A percentile compares a stretch with the other conserved stretches of the same genome.
Conservation (phyloP, 2,329 filamentous ascomycete genomes). For the Stachybotrys chlorohalonatus region DNA sequence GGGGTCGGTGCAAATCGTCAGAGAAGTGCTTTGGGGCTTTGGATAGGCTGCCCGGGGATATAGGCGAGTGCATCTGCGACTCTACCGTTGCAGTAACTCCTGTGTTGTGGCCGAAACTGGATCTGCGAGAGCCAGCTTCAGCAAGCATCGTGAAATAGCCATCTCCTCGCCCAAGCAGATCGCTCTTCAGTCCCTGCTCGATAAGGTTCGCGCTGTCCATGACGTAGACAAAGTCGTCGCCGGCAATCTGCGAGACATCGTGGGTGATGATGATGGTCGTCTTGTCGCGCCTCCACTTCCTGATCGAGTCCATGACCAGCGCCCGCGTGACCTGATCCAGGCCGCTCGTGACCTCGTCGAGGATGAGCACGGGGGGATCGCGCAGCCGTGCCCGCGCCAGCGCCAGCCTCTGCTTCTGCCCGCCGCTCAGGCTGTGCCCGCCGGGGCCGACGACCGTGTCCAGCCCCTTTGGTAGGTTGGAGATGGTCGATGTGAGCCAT, state of each 20-base stretch:
- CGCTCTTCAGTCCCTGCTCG: conserved; percentile 55
- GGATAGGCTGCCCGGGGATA: neutral
- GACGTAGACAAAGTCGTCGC: conserved; percentile 71
- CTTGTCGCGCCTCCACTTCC: conserved; percentile 67
- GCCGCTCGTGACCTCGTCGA: conserved; percentile 84
- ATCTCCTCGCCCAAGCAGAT: conserved; percentile 35
- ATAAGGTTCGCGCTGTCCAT: conserved; percentile 61
- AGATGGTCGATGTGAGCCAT: conserved; percentile 59
- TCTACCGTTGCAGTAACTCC: neutral
- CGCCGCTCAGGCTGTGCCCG: conserved; percentile 70
- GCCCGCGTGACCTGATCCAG: conserved; percentile 65
- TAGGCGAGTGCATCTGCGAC: neutral
- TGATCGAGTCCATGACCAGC: conserved; percentile 64
- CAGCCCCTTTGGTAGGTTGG: conserved; percentile 57
- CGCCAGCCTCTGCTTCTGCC: conserved; percentile 74
- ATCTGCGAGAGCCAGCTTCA: neutral
- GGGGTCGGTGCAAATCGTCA: neutral
- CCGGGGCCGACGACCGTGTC: conserved; percentile 62
- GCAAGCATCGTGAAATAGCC: conserved; percentile 39
- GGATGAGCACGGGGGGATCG: conserved; percentile 69
- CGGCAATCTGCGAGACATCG: conserved; percentile 66
- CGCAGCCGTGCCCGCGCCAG: conserved; percentile 70
- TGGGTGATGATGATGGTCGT: conserved; percentile 94
- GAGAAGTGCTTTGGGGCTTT: neutral
- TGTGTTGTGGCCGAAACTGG: neutral